These are phyloP conservation scores for Penicillium longicatenatum DNA, from an alignment of 495 filamentous ascomycete species.

Conservation along the genomic window DNA sequence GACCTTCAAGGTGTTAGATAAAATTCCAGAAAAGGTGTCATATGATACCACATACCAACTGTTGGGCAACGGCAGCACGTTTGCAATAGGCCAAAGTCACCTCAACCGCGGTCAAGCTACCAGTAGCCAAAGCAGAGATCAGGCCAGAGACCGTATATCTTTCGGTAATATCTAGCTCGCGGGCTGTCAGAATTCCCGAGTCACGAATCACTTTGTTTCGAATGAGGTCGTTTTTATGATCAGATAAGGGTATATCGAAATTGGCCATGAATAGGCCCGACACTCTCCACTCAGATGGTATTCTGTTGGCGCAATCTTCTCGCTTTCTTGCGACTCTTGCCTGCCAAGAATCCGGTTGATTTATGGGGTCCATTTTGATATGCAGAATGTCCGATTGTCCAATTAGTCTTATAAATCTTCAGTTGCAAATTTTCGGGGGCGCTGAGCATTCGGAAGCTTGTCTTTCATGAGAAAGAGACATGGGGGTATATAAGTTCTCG, in stretches of 20 bases:
- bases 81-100: conserved; percentile 59
- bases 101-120: conserved; percentile 48
- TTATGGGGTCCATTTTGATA: conserved; percentile 7
- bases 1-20: conserved; percentile 18
- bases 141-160: conserved; percentile 47
- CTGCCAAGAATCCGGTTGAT: conserved; percentile 13
- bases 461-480: background rate
- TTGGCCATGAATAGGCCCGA: conserved; percentile 11
- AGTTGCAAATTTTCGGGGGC: background rate
- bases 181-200: conserved; percentile 26
- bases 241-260: conserved; percentile 13
- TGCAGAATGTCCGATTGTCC: background rate
- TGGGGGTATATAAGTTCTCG: background rate
- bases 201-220: conserved; percentile 18
- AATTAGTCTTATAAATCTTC: background rate
- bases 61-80: conserved; percentile 56
- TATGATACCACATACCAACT: conserved; percentile 35
- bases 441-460: background rate
- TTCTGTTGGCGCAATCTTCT: conserved; percentile 34
- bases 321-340: conserved; percentile 34
- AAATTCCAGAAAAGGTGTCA: background rate
- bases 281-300: conserved; percentile 27
- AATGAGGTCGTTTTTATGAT: conserved; percentile 26
- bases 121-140: conserved; percentile 18
- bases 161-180: conserved; percentile 55